Evolutionary conservation across 2,329 filamentous ascomycete species (phyloP).

Genomic region (Alternaria postmessia): DNA sequence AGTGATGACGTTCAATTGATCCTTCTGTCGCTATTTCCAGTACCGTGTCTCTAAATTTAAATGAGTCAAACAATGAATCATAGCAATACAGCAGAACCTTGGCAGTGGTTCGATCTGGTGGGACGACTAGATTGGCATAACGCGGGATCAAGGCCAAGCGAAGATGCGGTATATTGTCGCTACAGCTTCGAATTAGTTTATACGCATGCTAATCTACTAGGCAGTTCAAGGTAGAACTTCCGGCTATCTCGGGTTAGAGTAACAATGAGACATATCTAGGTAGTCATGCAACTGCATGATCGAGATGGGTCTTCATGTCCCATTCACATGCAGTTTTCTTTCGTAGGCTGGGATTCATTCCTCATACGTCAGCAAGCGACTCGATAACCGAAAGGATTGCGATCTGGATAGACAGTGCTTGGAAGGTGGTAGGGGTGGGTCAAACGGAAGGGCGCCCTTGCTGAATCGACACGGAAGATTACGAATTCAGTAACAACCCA

Average conservation of each 20-base stretch:
- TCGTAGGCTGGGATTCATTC: neutral
- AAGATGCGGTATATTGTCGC: neutral
- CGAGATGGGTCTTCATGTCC: neutral
- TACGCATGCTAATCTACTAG: neutral
- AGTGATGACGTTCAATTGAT: too few relatives aligned
- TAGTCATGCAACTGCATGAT: constrained; percentile 1
- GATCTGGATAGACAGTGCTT: neutral
- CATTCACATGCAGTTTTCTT: neutral
- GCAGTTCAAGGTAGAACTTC: neutral
- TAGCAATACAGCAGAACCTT: neutral
- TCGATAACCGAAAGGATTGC: neutral
- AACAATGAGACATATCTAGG: neutral
- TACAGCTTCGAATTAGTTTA: neutral
- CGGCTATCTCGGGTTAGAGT: neutral
- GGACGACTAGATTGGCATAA: neutral
- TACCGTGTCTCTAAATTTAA: too few relatives aligned
- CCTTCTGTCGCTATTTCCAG: too few relatives aligned
- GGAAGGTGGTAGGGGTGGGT: neutral
- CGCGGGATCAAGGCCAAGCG: neutral
- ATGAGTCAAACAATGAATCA: too few relatives aligned
- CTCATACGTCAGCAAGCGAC: neutral
- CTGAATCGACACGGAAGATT: neutral
- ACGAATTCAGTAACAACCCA: neutral
- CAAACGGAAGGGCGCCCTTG: neutral
- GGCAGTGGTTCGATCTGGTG: neutral